Conservation (phyloP, 2,329 filamentous ascomycete species). For the Arthroderma sp. region DNA sequence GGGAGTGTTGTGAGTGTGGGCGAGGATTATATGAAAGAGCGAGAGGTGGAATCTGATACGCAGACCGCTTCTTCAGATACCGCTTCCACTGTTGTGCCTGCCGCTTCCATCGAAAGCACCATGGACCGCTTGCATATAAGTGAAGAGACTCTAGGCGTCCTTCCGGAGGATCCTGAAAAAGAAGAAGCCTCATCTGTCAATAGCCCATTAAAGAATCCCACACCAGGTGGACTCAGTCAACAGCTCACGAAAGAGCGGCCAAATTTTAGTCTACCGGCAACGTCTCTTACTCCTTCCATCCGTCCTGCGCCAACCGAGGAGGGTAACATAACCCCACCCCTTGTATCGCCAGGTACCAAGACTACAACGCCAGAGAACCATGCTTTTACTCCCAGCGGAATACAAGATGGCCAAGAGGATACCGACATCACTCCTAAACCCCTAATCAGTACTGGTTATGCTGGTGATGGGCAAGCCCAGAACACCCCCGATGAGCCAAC, state of each 20-base stretch:
- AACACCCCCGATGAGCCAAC: slow-evolving; percentile 5
- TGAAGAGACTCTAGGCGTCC: slow-evolving; percentile 23
- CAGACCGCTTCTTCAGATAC: slow-evolving; percentile 17
- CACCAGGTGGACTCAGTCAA: not conserved
- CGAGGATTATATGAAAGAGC: slow-evolving; percentile 25
- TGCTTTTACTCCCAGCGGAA: not conserved
- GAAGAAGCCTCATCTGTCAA: slow-evolving; percentile 11
- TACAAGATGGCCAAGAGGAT: slow-evolving; percentile 1
- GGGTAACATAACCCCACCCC: slow-evolving; percentile 1
- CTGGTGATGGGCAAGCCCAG: not conserved
- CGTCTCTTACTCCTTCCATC: slow-evolving; percentile 3
- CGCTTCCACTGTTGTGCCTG: not conserved
- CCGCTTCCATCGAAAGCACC: slow-evolving; percentile 19
- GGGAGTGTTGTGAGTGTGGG: slow-evolving; percentile 55
- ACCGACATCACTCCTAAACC: slow-evolving; percentile 11
- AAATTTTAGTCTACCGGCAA: not conserved
- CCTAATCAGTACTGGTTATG: not conserved
- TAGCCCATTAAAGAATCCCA: not conserved
- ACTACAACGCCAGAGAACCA: slow-evolving; percentile 15
- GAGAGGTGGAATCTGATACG: slow-evolving; percentile 16
- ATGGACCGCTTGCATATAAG: slow-evolving; percentile 26
- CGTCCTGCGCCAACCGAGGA: not conserved
- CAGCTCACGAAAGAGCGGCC: not conserved
- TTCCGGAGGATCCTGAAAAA: slow-evolving; percentile 20
- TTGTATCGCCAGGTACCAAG: slow-evolving; percentile 12